These are phyloP conservation scores for Lagenidium sp. DNA, from an alignment of 352 stramenopile species.

Conservation along the genomic window DNA sequence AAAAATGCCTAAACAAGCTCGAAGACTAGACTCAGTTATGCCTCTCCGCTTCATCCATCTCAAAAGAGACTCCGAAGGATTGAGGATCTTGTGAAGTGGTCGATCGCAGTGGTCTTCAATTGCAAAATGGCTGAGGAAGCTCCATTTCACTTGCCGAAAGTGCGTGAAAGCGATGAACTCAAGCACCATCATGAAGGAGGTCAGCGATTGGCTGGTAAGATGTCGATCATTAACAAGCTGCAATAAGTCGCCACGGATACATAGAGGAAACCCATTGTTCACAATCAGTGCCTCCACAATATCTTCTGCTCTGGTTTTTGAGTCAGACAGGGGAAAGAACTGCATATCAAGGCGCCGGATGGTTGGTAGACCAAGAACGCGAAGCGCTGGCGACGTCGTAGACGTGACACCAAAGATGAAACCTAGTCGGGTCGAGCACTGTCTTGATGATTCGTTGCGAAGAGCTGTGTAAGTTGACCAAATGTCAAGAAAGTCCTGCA, in stretches of 20 bases:
- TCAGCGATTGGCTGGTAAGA: conserved; percentile 52
- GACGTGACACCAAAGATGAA: conserved; percentile 68
- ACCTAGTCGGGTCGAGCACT: conserved; percentile 24
- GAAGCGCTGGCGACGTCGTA: conserved; percentile 48
- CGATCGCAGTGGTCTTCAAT: conserved; percentile 16
- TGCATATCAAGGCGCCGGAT: conserved; percentile 51
- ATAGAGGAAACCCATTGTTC: conserved; percentile 45
- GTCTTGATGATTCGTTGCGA: conserved; percentile 2
- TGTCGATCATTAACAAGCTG: conserved; percentile 35
- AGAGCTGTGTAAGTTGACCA: conserved; percentile 42
- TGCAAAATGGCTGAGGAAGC: conserved; percentile 44
- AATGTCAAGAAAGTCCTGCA: conserved; percentile 65
- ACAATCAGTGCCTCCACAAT: conserved; percentile 68
- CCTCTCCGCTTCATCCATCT: conserved; percentile 17
- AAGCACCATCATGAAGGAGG: conserved; percentile 47
- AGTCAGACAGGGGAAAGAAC: conserved; percentile 74
- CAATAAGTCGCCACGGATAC: conserved; percentile 35
- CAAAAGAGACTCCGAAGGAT: conserved; percentile 6
- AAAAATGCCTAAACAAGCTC: conserved; percentile 24
- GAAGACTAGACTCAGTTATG: not conserved
- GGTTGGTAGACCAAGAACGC: conserved; percentile 47
- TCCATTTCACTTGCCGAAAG: conserved; percentile 42
- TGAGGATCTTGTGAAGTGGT: conserved; percentile 11
- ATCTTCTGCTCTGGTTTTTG: conserved; percentile 63
- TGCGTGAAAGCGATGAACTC: conserved; percentile 56